Conservation (phyloP, 352 stramenopile species). For the Aphanomyces astaci region DNA sequence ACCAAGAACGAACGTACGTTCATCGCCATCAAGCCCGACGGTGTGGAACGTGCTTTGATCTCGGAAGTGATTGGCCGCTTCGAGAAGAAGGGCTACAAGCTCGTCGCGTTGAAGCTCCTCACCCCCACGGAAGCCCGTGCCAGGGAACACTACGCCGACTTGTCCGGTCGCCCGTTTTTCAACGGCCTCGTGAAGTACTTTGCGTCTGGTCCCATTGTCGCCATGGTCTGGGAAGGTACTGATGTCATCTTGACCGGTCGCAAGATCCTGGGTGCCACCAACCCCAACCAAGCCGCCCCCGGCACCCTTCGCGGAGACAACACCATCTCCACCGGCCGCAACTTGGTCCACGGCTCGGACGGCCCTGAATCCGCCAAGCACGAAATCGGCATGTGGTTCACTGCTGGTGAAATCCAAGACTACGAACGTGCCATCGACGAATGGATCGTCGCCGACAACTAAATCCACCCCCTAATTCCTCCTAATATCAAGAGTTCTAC, state of each 20-base stretch:
- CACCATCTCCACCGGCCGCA: conserved; percentile 85
- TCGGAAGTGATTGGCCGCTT: conserved; percentile 93
- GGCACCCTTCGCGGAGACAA: conserved; percentile 93
- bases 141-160: conserved; percentile 90
- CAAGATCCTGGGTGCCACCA: conserved; percentile 93
- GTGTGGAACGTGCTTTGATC: conserved; percentile 89
- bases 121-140: conserved; percentile 87
- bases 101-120: conserved; percentile 91
- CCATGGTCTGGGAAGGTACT: conserved; percentile 92
- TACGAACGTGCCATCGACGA: conserved; percentile 81
- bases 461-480: too few species aligned
- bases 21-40: conserved; percentile 93
- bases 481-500: too few species aligned
- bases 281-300: conserved; percentile 89
- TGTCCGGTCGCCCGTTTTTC: conserved; percentile 90
- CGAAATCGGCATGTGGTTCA: conserved; percentile 94
- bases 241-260: conserved; percentile 91
- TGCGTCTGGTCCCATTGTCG: conserved; percentile 91
- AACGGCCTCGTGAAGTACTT: conserved; percentile 87
- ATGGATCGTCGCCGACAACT: conserved; percentile 87
- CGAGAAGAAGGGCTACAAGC: conserved; percentile 95
- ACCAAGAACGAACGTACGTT: conserved; percentile 92
- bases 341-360: conserved; percentile 91
- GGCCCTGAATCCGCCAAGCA: conserved; percentile 86
- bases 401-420: conserved; percentile 84